Evolutionary conservation across 1,284 basidiomycete species (phyloP), one percentile per base, ranked within the genome.

Genomic region (Phylloporus gajari): DNA sequence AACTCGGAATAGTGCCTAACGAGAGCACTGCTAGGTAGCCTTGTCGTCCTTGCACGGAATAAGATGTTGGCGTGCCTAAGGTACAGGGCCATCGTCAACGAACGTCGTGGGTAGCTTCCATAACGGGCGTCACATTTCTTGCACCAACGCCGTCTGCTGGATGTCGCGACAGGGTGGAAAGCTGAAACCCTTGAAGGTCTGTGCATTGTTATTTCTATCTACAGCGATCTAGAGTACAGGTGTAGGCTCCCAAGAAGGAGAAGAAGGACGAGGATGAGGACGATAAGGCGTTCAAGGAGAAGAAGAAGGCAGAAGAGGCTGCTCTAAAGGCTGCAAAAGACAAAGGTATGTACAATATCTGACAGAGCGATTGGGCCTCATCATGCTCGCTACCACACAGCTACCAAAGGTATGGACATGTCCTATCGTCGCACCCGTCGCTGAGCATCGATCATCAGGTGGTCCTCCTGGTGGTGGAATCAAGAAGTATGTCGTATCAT

Each of bases 131-230:
- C 30, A 19, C 30, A 17, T 11, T 8, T 35, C 38, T 60, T 46
- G 25, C 17, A 5, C 58, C 7, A 53, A 51, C 25, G 48, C 48
- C 25, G 46, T 48, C 46, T 48, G 6, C 46, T 48, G 6, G 48
- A 94, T 94, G 93, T 88, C 92, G 61, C 89, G 93, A 84, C 91
- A 94, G 86, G 94, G 92, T 74, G 93, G 93, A 79, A 95, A 95
- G 84, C 80, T 91, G 68, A 95, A 95, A 88, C 94, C 94, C 71
- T 84, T 92, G 65, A 92, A 92, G 89, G 91, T 88, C 67, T 64
- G 27, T 67, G 19, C 35, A 32, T 27, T 9, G 63, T 42, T 30
- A 15, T 58, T 38, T 53, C 8, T 46, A n/a, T 44, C 56, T 35
- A 38, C 53, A 70, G 3, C 64, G 40, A 61, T 53, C 63, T 67